Evolutionary conservation across 257 asterid species (phyloP).

Genomic region (Salvia rosmarinus): DNA sequence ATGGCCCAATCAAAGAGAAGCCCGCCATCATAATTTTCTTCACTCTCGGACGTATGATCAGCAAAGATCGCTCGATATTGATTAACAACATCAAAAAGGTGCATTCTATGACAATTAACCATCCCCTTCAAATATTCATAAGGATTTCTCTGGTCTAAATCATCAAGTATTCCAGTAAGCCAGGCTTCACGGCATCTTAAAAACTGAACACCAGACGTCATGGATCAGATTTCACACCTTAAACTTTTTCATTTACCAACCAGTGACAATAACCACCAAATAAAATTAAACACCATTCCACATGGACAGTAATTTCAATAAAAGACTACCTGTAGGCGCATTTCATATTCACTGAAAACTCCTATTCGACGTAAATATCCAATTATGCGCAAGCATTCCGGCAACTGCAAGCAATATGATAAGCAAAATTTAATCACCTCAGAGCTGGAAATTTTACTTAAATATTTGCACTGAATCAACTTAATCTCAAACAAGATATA

Average conservation of each 20-base stretch:
- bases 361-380: slow-evolving; percentile 98
- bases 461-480: slow-evolving; percentile 24
- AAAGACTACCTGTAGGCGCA: slow-evolving; percentile 85
- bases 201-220: slow-evolving; percentile 54
- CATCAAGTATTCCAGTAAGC: slow-evolving; percentile 92
- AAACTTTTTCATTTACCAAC: not conserved
- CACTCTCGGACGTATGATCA: slow-evolving; percentile 92
- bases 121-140: slow-evolving; percentile 93
- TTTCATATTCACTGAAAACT: slow-evolving; percentile 89
- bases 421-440: slow-evolving; percentile 20
- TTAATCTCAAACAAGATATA: slow-evolving; percentile 27
- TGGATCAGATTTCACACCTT: slow-evolving; percentile 38
- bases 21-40: slow-evolving; percentile 96
- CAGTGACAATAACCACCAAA: slow-evolving; percentile 18
- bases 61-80: slow-evolving; percentile 96
- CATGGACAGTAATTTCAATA: not conserved
- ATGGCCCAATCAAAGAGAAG: slow-evolving; percentile 98
- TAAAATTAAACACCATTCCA: slow-evolving; percentile 12
- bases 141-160: slow-evolving; percentile 93
- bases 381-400: slow-evolving; percentile 95
- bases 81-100: slow-evolving; percentile 97
- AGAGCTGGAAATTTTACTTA: not conserved
- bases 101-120: slow-evolving; percentile 86
- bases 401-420: slow-evolving; percentile 58
- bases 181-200: slow-evolving; percentile 97